phyloP scores from a whole-genome alignment of 495 filamentous ascomycete species.

The Penicillium bovifimosum region DNA sequence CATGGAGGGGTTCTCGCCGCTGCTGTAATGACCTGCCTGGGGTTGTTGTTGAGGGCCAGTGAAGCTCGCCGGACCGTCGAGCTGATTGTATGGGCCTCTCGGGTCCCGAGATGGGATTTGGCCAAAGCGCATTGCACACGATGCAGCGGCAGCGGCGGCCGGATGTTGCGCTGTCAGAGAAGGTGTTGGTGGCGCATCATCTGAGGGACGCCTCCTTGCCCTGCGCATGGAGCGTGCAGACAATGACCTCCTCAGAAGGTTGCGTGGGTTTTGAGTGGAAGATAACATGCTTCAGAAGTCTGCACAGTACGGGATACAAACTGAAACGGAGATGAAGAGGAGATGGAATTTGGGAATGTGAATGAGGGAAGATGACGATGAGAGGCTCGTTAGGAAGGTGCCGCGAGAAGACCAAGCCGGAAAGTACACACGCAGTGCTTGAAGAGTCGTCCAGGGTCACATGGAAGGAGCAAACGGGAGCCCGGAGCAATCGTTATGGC shows the following conservation, averaged over 20 bases:
- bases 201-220: slow-evolving; percentile 22
- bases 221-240: slow-evolving; percentile 57
- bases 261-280: slow-evolving; percentile 29
- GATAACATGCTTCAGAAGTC: slow-evolving; percentile 27
- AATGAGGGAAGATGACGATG: too few species aligned
- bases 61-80: slow-evolving; percentile 32
- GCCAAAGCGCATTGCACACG: slow-evolving; percentile 56
- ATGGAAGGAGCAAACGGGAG: too few species aligned
- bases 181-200: slow-evolving; percentile 48
- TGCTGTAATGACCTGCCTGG: slow-evolving; percentile 9
- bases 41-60: slow-evolving; percentile 33
- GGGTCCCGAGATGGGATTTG: slow-evolving; percentile 35
- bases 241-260: slow-evolving; percentile 52
- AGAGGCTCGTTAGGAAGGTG: too few species aligned
- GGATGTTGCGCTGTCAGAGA: slow-evolving; percentile 60
- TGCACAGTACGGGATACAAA: slow-evolving; percentile 14
- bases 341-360: too few species aligned
- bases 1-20: slow-evolving; percentile 6
- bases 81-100: slow-evolving; percentile 26
- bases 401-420: too few species aligned
- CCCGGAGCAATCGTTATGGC: too few species aligned
- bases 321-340: not conserved
- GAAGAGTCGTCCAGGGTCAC: too few species aligned
- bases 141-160: slow-evolving; percentile 53
- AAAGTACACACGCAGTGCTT: too few species aligned